Evolutionary conservation across 495 filamentous ascomycete genomes (phyloP).

Genomic region (Penicillium pancosmium): DNA sequence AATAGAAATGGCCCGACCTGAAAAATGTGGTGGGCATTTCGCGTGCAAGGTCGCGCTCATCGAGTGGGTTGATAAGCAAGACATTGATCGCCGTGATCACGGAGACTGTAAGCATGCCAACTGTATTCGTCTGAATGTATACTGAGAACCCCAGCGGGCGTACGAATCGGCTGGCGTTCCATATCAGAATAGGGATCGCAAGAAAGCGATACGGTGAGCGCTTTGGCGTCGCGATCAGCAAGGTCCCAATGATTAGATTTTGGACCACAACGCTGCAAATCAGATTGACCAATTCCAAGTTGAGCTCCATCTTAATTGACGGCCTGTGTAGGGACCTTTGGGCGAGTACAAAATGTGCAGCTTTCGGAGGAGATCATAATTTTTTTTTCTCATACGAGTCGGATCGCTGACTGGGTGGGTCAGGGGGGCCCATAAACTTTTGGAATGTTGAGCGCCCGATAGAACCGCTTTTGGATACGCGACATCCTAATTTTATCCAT

Average conservation of each 20-base stretch:
- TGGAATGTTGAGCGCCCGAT: too few relatives aligned
- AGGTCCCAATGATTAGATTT: slow-evolving; percentile 9
- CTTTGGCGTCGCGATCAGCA: slow-evolving; percentile 14
- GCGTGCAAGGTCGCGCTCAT: slow-evolving; percentile 11
- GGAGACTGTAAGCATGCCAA: neutral
- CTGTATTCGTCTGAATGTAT: neutral
- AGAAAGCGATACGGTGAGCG: slow-evolving; percentile 15
- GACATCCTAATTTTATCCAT: too few relatives aligned
- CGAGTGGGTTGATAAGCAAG: slow-evolving; percentile 22
- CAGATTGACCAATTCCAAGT: neutral
- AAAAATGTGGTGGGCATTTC: slow-evolving; percentile 11
- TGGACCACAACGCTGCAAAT: slow-evolving; percentile 3
- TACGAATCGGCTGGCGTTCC: slow-evolving; percentile 8
- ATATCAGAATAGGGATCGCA: slow-evolving; percentile 17
- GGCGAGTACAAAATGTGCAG: neutral
- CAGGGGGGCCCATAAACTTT: neutral
- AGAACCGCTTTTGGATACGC: too few relatives aligned
- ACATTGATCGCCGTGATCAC: slow-evolving; percentile 10
- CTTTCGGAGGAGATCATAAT: neutral
- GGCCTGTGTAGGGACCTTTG: neutral
- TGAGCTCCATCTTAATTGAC: neutral
- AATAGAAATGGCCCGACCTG: slow-evolving; percentile 1
- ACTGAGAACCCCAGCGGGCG: neutral
- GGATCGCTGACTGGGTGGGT: neutral
- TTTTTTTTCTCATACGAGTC: neutral